phyloP scores from a whole-genome alignment of 768 basidiomycete species.

The Suillus subaureus region DNA sequence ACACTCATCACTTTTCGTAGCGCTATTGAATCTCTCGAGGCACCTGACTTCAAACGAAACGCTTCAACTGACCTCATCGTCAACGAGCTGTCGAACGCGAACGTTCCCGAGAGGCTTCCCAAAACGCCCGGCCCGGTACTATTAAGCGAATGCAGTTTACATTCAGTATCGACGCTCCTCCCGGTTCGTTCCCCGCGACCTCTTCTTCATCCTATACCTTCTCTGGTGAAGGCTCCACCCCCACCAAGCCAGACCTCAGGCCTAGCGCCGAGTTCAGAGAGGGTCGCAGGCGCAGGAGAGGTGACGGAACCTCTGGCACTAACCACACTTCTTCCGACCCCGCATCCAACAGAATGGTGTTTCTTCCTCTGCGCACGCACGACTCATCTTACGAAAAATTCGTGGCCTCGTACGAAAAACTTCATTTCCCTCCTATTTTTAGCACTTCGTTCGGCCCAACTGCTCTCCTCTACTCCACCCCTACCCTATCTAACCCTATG shows the following conservation, averaged over 20 bases:
- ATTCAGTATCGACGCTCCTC: constrained; percentile 77
- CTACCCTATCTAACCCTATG: constrained; percentile 64
- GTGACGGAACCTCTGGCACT: constrained; percentile 24
- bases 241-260: constrained; percentile 66
- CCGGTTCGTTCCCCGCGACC: neutral
- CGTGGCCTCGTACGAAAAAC: neutral
- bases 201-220: constrained; percentile 10
- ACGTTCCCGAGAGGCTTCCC: constrained; percentile 70
- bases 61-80: constrained; percentile 76
- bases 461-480: constrained; percentile 68
- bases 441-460: constrained; percentile 76
- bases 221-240: constrained; percentile 20
- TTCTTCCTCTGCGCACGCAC: constrained; percentile 8
- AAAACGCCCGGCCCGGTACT: constrained; percentile 64
- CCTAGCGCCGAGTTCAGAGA: constrained; percentile 69
- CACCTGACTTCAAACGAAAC: constrained; percentile 80
- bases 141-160: constrained; percentile 92
- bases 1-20: constrained; percentile 38
- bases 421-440: constrained; percentile 68
- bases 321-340: constrained; percentile 25
- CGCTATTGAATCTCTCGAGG: constrained; percentile 82
- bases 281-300: constrained; percentile 38
- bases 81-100: constrained; percentile 83
- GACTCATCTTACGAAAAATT: constrained; percentile 47
- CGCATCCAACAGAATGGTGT: constrained; percentile 22